Base-by-base conservation (phyloP, 345 rosid species). In the Eucalyptus sp. region DNA sequence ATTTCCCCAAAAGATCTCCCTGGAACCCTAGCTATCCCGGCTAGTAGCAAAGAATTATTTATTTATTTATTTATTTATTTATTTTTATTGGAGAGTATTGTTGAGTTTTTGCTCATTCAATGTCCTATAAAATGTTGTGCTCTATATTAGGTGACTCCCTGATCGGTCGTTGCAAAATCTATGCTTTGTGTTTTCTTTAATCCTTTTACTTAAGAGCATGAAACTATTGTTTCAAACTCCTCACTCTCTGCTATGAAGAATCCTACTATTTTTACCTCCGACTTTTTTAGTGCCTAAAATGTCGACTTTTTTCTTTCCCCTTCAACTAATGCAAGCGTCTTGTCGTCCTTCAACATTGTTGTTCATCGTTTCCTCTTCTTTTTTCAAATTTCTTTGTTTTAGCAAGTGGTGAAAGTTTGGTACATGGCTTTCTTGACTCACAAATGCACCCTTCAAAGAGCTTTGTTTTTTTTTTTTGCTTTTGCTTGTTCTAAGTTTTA, bases 1-100 rank as follows among this genome's bases (percentile, higher is more conserved):
- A 58, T 58, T 1, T 58, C n/a, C 37, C 14, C 0, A 3, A 0
- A 25, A 58, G 64, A 58, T 11, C 14, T 58, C 0, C 0, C 0
- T 0, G 1, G 64, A 58, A 58, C 64, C 64, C 64, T 58, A 25
- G 14, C 2, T 58, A 17, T 58, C 7, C 0, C 0, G 0, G 0
- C 22, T 51, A 51, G 5, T 2, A 29, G 33, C 33, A 14, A 62
- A 5, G 7, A 62, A 62, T 62, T 13, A 0, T 58, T 6, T 62
- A 15, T 15, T 16, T 50, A 33, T 33, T 16, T 50, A 33, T 33
- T 33, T 33, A 33, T 33, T 33, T 33, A 15, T 60, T 58, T 49
- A 49, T 58, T 25, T 58, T 58, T 51, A 27, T 0, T 5, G 16
- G 31, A 0, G 0, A 60, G 16, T 12, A 11, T 62, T 62, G 7